These are phyloP conservation scores for Odontarrhena argentea DNA, from an alignment of 345 rosid species.

Conservation along the genomic window DNA sequence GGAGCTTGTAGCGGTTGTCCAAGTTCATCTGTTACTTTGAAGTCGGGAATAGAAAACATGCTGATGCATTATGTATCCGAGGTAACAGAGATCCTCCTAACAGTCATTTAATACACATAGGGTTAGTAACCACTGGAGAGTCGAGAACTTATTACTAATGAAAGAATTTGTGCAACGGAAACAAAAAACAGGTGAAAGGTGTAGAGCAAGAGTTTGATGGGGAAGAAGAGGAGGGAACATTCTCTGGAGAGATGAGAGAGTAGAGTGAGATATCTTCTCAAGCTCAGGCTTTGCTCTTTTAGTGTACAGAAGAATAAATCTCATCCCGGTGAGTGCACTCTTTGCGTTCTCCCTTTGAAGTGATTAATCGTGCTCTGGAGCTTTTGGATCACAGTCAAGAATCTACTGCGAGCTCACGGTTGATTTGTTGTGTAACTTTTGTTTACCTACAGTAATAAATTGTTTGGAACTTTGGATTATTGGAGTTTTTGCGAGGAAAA, in stretches of 20 bases:
- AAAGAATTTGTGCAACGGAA: background rate
- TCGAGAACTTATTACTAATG: slow-evolving; percentile 10
- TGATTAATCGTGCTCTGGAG: background rate
- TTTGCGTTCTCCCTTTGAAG: slow-evolving; percentile 12
- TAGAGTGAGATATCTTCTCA: slow-evolving; percentile 35
- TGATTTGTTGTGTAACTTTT: slow-evolving; percentile 26
- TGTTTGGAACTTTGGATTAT: background rate
- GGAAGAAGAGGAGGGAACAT: slow-evolving; percentile 56
- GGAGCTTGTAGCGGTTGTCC: slow-evolving; percentile 99
- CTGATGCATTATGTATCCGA: slow-evolving; percentile 97
- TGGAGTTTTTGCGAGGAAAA: background rate
- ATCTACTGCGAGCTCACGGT: background rate
- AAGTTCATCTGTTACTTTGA: slow-evolving; percentile 92
- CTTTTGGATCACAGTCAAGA: slow-evolving; percentile 3
- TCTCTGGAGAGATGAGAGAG: slow-evolving; percentile 57
- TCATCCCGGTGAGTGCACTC: slow-evolving; percentile 15
- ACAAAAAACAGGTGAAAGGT: slow-evolving; percentile 63
- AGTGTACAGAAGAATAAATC: slow-evolving; percentile 37
- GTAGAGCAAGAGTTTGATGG: slow-evolving; percentile 88
- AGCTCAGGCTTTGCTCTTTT: background rate
- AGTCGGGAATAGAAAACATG: slow-evolving; percentile 99
- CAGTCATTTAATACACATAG: background rate
- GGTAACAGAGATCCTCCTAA: slow-evolving; percentile 48
- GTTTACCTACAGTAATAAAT: background rate
- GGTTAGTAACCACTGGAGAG: background rate